These are phyloP conservation scores for Phytophthora podocarpi DNA, from an alignment of 352 stramenopile genomes.

Conservation along the genomic window DNA sequence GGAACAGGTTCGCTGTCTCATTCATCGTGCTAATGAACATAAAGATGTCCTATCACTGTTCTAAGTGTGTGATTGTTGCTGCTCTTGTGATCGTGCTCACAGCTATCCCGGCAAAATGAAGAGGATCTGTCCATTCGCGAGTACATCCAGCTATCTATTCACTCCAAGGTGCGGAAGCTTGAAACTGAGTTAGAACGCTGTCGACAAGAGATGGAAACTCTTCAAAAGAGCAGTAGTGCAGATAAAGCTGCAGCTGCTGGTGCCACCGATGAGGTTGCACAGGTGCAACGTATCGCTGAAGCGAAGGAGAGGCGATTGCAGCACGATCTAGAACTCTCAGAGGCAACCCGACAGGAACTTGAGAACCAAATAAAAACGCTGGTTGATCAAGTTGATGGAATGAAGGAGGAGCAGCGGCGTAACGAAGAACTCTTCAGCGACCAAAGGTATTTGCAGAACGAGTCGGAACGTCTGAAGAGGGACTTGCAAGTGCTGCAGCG, in stretches of 20 bases:
- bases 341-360: slow-evolving; percentile 54
- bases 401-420: slow-evolving; percentile 50
- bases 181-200: slow-evolving; percentile 43
- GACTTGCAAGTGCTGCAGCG: slow-evolving; percentile 31
- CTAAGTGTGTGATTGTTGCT: background rate
- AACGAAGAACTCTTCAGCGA: slow-evolving; percentile 36
- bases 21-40: too few relatives aligned
- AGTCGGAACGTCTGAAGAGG: slow-evolving; percentile 43
- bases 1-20: slow-evolving; percentile 44
- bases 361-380: slow-evolving; percentile 59
- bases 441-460: slow-evolving; percentile 30
- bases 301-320: slow-evolving; percentile 44
- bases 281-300: slow-evolving; percentile 36
- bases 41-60: background rate
- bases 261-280: slow-evolving; percentile 39
- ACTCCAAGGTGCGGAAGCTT: slow-evolving; percentile 45
- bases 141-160: slow-evolving; percentile 61
- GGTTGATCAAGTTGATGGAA: slow-evolving; percentile 41
- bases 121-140: slow-evolving; percentile 65
- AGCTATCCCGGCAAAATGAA: slow-evolving; percentile 57
- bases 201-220: slow-evolving; percentile 44
- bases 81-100: background rate
- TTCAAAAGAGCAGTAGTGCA: slow-evolving; percentile 27
- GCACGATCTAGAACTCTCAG: slow-evolving; percentile 56
- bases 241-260: slow-evolving; percentile 41